Evolutionary conservation across 2,329 filamentous ascomycete species (phyloP), one percentile per base, ranked within the genome.

Genomic region (Xylariaceae sp.): DNA sequence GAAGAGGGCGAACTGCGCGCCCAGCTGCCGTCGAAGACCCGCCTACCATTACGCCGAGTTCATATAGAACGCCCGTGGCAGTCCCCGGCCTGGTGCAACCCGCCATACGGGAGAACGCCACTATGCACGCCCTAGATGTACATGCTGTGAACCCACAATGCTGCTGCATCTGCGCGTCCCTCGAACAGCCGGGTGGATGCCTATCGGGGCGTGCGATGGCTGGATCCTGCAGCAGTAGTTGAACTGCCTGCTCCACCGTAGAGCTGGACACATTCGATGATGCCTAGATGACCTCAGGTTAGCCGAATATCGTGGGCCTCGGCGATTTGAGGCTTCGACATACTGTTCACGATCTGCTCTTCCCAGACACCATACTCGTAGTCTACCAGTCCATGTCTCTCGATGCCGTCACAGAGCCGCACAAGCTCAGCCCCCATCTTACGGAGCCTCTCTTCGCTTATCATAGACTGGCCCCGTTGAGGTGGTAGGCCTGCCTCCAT

Each of bases 321-420:
- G 29, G n/a, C 10, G 16, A 13, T 3, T 1, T 12, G 14, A 22
- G 19, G 13, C 19, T 12, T 32, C 30, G 16, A 70, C 84, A 61
- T 67, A 94, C 89, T 72, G 38, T 75, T 74, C 47, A 92, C 75
- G 48, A 96, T 95, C 53, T 85, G 79, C 55, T 96, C 89, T 60
- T 96, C 92, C 76, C 87, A 93, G 17, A 96, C 85, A 7, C 92
- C 92, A 64, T 94, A 93, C 52, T 96, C 83, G 57, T 96, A 98
- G 62, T 98, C 92, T 9, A 98, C 87, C 30, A 98, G 65, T n/a
- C 92, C 92, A 54, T 93, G 81, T 46, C 83, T 80, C 59, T 96
- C 90, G 42, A 96, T 75, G 32, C 75, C 75, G 55, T 96, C 88
- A 55, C 89, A 94, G 32, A 94, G 68, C 32, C 79, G 74, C 36